Evolutionary conservation across 352 stramenopile genomes (phyloP), one percentile per base, ranked within the genome.

Genomic region (Elongisporangium undulatum): DNA sequence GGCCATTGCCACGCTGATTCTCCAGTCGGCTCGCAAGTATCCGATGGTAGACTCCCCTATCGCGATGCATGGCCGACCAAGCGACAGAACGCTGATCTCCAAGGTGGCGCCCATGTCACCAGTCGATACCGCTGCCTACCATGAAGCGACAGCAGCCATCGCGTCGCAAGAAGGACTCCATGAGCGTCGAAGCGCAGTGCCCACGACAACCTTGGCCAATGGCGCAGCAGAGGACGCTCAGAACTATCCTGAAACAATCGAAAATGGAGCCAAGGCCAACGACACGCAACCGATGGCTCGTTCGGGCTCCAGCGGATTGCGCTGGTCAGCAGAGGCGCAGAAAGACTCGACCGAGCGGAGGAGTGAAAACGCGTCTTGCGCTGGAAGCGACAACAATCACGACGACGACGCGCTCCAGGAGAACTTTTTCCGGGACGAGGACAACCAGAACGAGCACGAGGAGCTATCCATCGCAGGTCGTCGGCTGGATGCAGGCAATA

Each of bases 1-100:
- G 17, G 82, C 79, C 49, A 87, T 89, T 51, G 67, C 60, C 4
- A 68, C 63, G 49, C 58, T 86, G 3, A 70, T 79, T 15, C 53
- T 79, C 20, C 73, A 85, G 57, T 34, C 63, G 10, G 67, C 74
- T 41, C 61, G 59, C 45, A 65, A 71, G 23, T 66, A 72, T 19
- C 56, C 69, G 4, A 69, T 59, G 21, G 51, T 16, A 6, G 13
- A 19, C 15, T 34, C 20, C 41, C 20, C 19, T 4, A 48, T 20
- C n/a, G 5, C 52, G 17, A 56, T 15, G 52, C 49, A 26, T 24
- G 49, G n/a, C 15, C 10, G 17, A 16, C 34, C 1, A 3, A 55
- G n/a, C 22, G 50, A 59, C 50, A 60, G 52, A n/a, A 23, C 16
- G 7, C 2, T 17, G 34, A 23, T 41, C 13, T 55, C 56, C 6